phyloP scores from a whole-genome alignment of 768 basidiomycete genomes.

The Tricholoma flavovirens region DNA sequence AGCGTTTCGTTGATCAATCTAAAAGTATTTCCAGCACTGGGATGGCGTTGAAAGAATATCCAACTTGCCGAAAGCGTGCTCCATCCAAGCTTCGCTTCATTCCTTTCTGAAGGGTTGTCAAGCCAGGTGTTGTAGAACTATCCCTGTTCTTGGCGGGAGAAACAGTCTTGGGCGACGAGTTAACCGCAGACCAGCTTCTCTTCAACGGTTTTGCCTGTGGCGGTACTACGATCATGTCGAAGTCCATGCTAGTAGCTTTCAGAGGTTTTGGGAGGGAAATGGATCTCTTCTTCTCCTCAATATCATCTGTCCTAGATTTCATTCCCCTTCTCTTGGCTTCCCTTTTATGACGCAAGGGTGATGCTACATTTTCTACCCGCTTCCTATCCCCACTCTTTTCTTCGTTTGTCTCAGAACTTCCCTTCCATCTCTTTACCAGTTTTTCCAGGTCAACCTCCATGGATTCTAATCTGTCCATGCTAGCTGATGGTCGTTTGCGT shows the following conservation, averaged over 20 bases:
- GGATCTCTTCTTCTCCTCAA: constrained; percentile 17
- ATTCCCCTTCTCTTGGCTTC: constrained; percentile 19
- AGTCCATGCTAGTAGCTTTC: constrained; percentile 5
- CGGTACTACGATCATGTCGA: background rate
- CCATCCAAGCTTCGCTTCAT: constrained; percentile 82
- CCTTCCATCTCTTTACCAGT: constrained; percentile 44
- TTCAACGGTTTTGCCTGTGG: constrained; percentile 14
- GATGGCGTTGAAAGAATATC: background rate
- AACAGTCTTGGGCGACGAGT: constrained; percentile 4
- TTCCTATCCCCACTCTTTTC: background rate
- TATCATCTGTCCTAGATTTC: constrained; percentile 11
- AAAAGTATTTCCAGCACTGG: background rate
- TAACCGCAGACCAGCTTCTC: background rate
- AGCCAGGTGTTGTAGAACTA: constrained; percentile 14
- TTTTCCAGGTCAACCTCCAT: constrained; percentile 56
- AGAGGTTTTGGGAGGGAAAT: constrained; percentile 19
- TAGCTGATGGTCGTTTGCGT: constrained; percentile 41
- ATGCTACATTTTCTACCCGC: constrained; percentile 16
- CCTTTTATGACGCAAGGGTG: background rate
- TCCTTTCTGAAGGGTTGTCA: constrained; percentile 69
- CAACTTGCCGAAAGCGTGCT: constrained; percentile 74
- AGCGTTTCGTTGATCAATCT: constrained; percentile 91
- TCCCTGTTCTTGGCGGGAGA: background rate
- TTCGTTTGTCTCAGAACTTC: constrained; percentile 15
- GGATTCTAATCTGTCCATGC: constrained; percentile 28